Percentiles rank a stretch among this genome's conserved stretches.
These are phyloP conservation scores for Tuber calosporum DNA, from an alignment of 495 filamentous ascomycete species.

Conservation along the genomic window DNA sequence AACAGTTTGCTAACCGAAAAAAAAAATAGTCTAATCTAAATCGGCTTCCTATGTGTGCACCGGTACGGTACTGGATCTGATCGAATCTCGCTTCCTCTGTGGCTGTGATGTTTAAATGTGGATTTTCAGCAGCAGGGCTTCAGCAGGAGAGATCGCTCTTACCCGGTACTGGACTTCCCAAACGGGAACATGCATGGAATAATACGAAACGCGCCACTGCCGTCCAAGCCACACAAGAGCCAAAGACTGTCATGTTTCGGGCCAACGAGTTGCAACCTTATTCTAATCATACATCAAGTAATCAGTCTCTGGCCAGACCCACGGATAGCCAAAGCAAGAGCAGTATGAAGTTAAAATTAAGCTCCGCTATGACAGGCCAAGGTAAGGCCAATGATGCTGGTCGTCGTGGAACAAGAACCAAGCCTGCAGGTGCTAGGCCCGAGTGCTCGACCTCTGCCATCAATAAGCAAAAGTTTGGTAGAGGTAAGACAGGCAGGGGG, in stretches of 20 bases:
- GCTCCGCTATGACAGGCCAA: slow-evolving; percentile 8
- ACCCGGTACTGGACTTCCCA: not conserved
- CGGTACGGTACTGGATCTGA: not conserved
- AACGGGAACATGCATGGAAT: slow-evolving; percentile 11
- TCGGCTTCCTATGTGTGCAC: not conserved
- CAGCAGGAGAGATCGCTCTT: slow-evolving; percentile 29
- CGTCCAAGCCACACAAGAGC: slow-evolving; percentile 32
- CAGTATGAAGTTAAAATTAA: slow-evolving; percentile 27
- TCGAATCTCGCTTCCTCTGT: slow-evolving; percentile 26
- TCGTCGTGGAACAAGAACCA: not conserved
- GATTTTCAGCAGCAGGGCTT: slow-evolving; percentile 10
- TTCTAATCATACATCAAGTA: not conserved
- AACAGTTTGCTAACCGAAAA: not conserved
- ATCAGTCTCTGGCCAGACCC: not conserved
- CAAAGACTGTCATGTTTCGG: slow-evolving; percentile 4
- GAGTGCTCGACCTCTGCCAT: not conserved
- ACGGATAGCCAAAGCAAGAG: not conserved
- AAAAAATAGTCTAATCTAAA: not conserved
- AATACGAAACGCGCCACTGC: slow-evolving; percentile 22
- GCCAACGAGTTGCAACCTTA: slow-evolving; percentile 15
- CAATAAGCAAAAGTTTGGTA: not conserved
- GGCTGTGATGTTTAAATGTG: slow-evolving; percentile 40
- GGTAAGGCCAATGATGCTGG: not conserved
- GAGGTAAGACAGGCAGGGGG: not conserved
- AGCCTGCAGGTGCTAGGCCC: not conserved